Conservation (phyloP, 306 rosid genomes). For the Ceratonia siliqua region DNA sequence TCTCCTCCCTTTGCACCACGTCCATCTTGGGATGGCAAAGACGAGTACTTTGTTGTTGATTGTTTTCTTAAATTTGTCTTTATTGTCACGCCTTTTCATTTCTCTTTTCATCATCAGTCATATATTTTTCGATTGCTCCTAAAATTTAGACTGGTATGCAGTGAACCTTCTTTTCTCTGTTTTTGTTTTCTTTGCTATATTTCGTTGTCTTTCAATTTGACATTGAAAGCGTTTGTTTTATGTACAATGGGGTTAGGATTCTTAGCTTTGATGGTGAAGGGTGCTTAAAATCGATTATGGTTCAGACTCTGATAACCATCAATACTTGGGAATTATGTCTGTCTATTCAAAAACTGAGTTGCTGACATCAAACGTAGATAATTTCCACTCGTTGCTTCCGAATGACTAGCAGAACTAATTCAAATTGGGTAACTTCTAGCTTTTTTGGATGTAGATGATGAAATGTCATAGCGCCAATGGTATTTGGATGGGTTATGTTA, state of each 20-base stretch:
- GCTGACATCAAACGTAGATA: not conserved
- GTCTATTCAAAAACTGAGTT: constrained; percentile 3
- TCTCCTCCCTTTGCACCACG: not conserved
- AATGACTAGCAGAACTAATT: constrained; percentile 17
- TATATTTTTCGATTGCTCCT: not conserved
- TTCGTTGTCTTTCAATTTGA: not conserved
- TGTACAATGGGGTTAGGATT: not conserved
- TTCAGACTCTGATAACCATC: not conserved
- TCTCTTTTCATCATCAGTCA: not conserved
- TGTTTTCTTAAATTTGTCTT: not conserved
- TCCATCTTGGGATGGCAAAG: not conserved
- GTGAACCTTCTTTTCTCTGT: not conserved
- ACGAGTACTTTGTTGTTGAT: not conserved
- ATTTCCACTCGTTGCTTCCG: not conserved
- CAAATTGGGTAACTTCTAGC: constrained; percentile 10
- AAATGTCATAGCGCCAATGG: not conserved
- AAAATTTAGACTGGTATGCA: not conserved
- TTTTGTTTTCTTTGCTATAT: not conserved
- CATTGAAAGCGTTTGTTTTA: not conserved
- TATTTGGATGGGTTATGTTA: constrained; percentile 3
- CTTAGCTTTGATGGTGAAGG: constrained; percentile 9
- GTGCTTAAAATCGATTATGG: constrained; percentile 19
- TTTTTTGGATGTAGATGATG: constrained; percentile 24
- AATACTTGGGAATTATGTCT: not conserved
- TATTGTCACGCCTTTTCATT: not conserved